phyloP scores from a whole-genome alignment of 805 yeast species.

The Lachancea quebecensis region DNA sequence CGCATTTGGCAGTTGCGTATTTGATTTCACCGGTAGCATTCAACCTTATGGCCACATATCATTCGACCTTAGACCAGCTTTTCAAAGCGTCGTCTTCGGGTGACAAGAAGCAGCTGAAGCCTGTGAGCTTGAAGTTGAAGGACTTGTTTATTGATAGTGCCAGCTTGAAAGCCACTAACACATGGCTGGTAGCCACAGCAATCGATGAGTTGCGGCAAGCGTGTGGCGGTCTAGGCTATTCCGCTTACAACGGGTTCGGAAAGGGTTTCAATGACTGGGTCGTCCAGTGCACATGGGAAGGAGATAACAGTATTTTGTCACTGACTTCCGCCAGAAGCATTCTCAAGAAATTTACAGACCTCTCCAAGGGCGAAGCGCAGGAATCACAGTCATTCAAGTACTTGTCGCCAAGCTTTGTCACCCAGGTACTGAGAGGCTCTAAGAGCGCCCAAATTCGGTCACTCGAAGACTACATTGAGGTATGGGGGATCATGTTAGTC shows the following conservation, averaged over 20 bases:
- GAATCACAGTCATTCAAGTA: constrained; percentile 26
- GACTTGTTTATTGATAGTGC: constrained; percentile 79
- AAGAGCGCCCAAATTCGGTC: constrained; percentile 26
- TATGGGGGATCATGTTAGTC: constrained; percentile 28
- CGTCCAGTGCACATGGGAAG: constrained; percentile 99
- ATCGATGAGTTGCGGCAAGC: constrained; percentile 90
- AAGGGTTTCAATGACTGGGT: constrained; percentile 88
- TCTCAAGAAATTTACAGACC: constrained; percentile 36
- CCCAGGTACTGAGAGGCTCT: constrained; percentile 19
- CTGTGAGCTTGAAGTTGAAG: constrained; percentile 46
- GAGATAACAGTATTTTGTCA: constrained; percentile 84
- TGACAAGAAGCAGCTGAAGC: constrained; percentile 44
- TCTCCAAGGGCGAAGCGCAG: constrained; percentile 33
- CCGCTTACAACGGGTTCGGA: constrained; percentile 87
- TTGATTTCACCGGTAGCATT: constrained; percentile 67
- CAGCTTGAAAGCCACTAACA: constrained; percentile 78
- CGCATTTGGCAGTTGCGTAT: constrained; percentile 74
- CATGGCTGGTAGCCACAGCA: constrained; percentile 75
- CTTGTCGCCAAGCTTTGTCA: constrained; percentile 24
- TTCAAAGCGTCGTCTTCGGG: constrained; percentile 45
- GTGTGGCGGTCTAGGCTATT: constrained; percentile 95
- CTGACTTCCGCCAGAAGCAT: constrained; percentile 77
- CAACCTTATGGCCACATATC: constrained; percentile 49
- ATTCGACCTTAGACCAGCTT: constrained; percentile 43
- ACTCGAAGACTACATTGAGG: constrained; percentile 28